Evolutionary conservation across 1,284 basidiomycete species (phyloP).

Genomic region (Sporisorium reilianum): DNA sequence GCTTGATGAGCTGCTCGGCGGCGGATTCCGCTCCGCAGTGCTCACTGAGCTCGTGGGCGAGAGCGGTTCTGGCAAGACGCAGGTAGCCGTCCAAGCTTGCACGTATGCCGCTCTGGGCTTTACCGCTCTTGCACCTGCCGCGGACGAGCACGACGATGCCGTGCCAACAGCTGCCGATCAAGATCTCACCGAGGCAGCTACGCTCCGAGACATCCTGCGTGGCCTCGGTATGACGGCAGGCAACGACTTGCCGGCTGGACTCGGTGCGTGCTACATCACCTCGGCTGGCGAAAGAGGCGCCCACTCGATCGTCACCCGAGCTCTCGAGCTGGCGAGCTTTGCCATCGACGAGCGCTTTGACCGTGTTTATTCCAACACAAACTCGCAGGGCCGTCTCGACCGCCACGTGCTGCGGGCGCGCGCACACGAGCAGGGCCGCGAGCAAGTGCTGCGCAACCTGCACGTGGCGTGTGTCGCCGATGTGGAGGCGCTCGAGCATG

Average conservation of each 20-base stretch:
- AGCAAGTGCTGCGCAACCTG: constrained; percentile 30
- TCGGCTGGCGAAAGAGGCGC: constrained; percentile 38
- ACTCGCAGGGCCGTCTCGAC: constrained; percentile 1
- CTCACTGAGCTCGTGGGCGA: constrained; percentile 63
- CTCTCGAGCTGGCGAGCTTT: constrained; percentile 18
- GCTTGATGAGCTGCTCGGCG: constrained; percentile 50
- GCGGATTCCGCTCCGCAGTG: constrained; percentile 39
- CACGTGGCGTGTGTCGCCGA: constrained; percentile 46
- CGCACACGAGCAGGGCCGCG: constrained; percentile 25
- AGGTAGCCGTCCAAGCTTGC: constrained; percentile 51
- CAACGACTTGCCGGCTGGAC: not conserved
- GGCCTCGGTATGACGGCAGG: constrained; percentile 20
- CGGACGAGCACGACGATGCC: not conserved
- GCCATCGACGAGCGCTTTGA: constrained; percentile 15
- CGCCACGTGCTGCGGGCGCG: constrained; percentile 10
- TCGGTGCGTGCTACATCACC: constrained; percentile 39
- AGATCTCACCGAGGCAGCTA: not conserved
- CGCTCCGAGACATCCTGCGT: constrained; percentile 16
- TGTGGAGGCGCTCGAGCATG: constrained; percentile 50
- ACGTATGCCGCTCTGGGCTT: constrained; percentile 51
- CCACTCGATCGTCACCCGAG: constrained; percentile 31
- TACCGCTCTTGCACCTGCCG: not conserved
- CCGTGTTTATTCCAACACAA: constrained; percentile 4
- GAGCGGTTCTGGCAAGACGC: constrained; percentile 62
- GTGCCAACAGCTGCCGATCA: not conserved